These are phyloP conservation scores for Capronia americana DNA, from an alignment of 2,329 filamentous ascomycete genomes.

Conservation along the genomic window DNA sequence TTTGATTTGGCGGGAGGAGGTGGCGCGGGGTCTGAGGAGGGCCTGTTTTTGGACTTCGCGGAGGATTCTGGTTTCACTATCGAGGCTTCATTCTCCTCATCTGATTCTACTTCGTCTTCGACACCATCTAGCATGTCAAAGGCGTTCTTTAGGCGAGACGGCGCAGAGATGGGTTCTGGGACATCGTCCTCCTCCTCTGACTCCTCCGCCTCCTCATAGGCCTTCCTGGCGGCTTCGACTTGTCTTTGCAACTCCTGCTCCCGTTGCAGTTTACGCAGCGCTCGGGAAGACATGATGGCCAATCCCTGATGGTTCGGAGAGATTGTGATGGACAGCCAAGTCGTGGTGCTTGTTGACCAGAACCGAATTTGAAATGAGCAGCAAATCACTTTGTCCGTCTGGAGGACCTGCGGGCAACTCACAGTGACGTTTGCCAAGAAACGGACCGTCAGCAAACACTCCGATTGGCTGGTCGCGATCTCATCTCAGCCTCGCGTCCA, in stretches of 20 bases:
- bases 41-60: conserved; percentile 36
- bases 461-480: background rate
- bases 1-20: conserved; percentile 38
- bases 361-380: background rate
- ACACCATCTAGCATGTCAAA: conserved; percentile 61
- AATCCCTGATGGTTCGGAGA: background rate
- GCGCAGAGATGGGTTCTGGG: conserved; percentile 25
- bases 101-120: conserved; percentile 47
- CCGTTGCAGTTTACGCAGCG: conserved; percentile 68
- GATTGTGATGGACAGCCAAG: background rate
- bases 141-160: conserved; percentile 46
- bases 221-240: conserved; percentile 48
- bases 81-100: conserved; percentile 43
- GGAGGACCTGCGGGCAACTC: background rate
- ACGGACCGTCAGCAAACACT: background rate
- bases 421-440: background rate
- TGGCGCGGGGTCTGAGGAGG: conserved; percentile 23
- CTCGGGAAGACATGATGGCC: conserved; percentile 66
- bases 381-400: background rate
- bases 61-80: conserved; percentile 33
- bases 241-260: conserved; percentile 65
- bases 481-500: background rate
- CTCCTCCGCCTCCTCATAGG: conserved; percentile 46
- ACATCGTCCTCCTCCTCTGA: conserved; percentile 50
- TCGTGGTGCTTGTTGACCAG: background rate